Base-by-base conservation (phyloP, 768 basidiomycete species). In the Sistotremastrum niveocremeum region DNA sequence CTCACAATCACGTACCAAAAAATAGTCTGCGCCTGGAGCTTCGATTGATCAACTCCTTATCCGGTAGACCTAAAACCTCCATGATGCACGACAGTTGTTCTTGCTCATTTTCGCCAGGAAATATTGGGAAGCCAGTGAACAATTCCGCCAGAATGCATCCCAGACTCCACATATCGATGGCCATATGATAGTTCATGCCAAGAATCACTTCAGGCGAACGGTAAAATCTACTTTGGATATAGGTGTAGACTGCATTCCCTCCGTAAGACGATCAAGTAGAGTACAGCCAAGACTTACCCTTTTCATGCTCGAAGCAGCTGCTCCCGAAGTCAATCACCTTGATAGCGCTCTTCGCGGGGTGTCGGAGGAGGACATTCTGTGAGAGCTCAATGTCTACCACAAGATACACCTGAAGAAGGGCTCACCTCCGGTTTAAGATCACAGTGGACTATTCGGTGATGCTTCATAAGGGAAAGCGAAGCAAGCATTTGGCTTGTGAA, bases 321-420 rank as follows among this genome's bases (percentile, higher is more conserved):
- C 90, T 94, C 40, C 95, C 95, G 60, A 99, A 99, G 62, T 99
- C 95, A 53, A 99, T 98, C 47, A 97, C 91, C 60, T 97, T 98
- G 63, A 99, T 85, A 3, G 81, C 90, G 56, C 90, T 94, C 69
- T 93, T 95, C 2, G 85, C 81, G 20, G 95, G 95, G 61, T 98
- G 95, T 42, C 84, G 81, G 46, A 99, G 68, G 0, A 98, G 69
- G 37, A 99, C 87, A 54, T 99, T 99, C 93, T 98, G 56, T 7
- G 8, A 9, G 11, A 20, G 28, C 20, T 28, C n/a, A 45, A 39
- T 44, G 10, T 11, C 33, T 37, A 5, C 12, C 36, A 30, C 12
- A 42, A 52, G 36, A 54, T 44, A 40, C 20, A 28, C 44, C 44
- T 33, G 45, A 40, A 28, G 6, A 37, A 37, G 46, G 5, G 31